Percentiles rank a stretch among this genome's conserved stretches.
Evolutionary conservation across 352 stramenopile species (phyloP).

Genomic region (Plasmopara muralis): DNA sequence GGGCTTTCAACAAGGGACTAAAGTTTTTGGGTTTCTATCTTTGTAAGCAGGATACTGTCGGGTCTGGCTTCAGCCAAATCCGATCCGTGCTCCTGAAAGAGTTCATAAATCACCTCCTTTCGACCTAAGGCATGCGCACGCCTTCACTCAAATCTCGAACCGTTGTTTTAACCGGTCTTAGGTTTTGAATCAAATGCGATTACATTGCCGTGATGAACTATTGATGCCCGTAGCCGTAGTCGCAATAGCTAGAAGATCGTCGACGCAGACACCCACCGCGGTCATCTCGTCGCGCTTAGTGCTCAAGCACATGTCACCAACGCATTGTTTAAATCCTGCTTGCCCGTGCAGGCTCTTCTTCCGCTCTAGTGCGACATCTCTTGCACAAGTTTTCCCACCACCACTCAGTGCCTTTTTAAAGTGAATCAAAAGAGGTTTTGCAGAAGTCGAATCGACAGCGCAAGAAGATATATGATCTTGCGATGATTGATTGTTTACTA

Average conservation of each 20-base stretch:
- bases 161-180: not conserved
- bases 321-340: not conserved
- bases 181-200: no score
- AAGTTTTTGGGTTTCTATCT: not conserved
- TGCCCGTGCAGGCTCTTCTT: not conserved
- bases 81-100: not conserved
- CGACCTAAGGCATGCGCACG: not conserved
- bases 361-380: not conserved
- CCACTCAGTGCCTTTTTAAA: no score
- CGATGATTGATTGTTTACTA: no score
- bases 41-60: not conserved
- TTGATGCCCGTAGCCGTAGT: not conserved
- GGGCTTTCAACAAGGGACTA: no score
- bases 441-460: no score
- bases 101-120: not conserved
- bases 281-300: not conserved
- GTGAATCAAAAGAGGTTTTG: no score
- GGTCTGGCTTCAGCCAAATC: not conserved
- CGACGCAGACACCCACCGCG: constrained; percentile 1
- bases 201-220: not conserved
- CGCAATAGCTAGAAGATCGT: not conserved
- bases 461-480: no score
- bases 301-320: not conserved
- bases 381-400: no score
- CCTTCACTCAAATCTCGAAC: not conserved